Base-by-base conservation (phyloP, 106 monocot species). In the Allium cepa region DNA sequence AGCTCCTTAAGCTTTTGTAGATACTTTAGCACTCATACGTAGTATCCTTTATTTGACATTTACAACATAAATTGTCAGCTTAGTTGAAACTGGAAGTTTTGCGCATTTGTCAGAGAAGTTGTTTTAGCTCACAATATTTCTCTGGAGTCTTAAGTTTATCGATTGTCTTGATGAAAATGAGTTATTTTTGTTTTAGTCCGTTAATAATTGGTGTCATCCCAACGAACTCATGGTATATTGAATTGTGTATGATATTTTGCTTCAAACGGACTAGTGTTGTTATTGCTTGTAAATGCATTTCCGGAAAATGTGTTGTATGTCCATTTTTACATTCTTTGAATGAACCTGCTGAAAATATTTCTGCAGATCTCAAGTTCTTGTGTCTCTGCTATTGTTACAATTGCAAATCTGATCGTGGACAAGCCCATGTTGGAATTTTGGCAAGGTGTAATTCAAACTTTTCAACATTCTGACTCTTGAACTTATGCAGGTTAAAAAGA, bases 371-470 rank as follows among this genome's bases (percentile, higher is more conserved):
- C 74, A 15, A 71, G 56, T 65, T 77, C 58, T 22, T 88, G 79
- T 60, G 67, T 65, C 28, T 81, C 80, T 60, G 80, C 82, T 46
- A 64, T 82, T 17, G 73, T 97, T 9, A 85, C 85, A 70, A 68
- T 92, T 69, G 97, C 97, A 73, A 97, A 92, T 82, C 58, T 89
- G 60, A 69, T 97, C n/a, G 67, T 69, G 8, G 96, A 97, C 79
- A 76, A 75, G 46, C 74, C 90, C 26, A 48, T 69, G 26, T 77
- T 48, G 7, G 36, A 68, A 17, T 62, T 92, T 26, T 76, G 80
- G 49, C 68, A 80, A 74, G 97, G 97, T 97, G 79, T 11, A 63
- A 27, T 57, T n/a, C 11, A 48, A 64, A 17, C 7, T 64, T 67
- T 14, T 2, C 53, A 57, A 26, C 53, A 49, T 14, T 4, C 62